A percentile compares a stretch with the other conserved stretches of the same genome.
These are phyloP conservation scores for Exophiala phaeomuriformis DNA, from an alignment of 2,329 filamentous ascomycete species.

Conservation along the genomic window DNA sequence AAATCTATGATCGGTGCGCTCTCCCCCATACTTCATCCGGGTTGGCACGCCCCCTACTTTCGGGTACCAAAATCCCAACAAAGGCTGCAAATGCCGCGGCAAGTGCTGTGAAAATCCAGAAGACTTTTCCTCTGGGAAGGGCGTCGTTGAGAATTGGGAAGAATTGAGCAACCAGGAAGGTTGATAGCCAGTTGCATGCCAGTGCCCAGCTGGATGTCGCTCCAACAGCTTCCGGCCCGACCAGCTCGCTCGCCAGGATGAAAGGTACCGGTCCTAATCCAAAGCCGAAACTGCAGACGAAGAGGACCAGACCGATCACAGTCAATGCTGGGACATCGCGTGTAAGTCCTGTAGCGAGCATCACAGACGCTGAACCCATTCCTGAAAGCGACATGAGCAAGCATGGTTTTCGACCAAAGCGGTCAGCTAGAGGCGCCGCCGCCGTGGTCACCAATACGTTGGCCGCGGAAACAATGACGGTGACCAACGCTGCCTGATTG, in stretches of 20 bases:
- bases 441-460: constrained; percentile 76
- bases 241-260: constrained; percentile 83
- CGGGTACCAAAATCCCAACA: constrained; percentile 66
- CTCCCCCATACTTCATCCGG: constrained; percentile 84
- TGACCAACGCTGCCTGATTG: constrained; percentile 71
- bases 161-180: constrained; percentile 88
- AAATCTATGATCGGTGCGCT: constrained; percentile 29
- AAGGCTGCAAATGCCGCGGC: constrained; percentile 64
- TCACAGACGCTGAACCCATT: constrained; percentile 70
- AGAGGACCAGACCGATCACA: constrained; percentile 69
- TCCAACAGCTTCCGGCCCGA: constrained; percentile 81
- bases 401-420: constrained; percentile 75
- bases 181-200: constrained; percentile 80
- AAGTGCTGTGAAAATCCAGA: constrained; percentile 79
- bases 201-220: constrained; percentile 84
- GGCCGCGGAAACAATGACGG: constrained; percentile 76
- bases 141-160: constrained; percentile 79
- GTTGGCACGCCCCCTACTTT: constrained; percentile 76
- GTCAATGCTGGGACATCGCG: constrained; percentile 65
- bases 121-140: constrained; percentile 72
- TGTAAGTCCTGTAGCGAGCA: constrained; percentile 73
- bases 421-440: constrained; percentile 75
- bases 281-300: constrained; percentile 82
- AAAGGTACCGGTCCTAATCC: constrained; percentile 92
- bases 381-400: constrained; percentile 75